Evolutionary conservation across 1,284 basidiomycete species (phyloP), one percentile per base, ranked within the genome.

Genomic region (Sporisorium graminicola): DNA sequence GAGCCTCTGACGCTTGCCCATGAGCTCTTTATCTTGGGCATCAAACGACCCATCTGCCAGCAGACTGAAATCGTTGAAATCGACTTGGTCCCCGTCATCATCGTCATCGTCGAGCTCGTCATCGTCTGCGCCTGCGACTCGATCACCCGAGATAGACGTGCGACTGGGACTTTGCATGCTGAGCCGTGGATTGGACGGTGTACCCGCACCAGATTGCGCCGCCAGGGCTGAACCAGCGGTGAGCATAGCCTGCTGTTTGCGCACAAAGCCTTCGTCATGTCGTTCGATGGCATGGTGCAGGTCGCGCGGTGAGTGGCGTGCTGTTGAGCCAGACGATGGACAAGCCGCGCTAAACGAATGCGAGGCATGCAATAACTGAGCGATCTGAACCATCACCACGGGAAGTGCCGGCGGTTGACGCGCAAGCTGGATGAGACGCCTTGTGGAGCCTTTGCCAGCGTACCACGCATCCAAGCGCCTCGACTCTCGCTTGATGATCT

Each of bases 271-370:
- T 22, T 78, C 61, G 51, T 81, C 79, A 50, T 81, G 78, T 18
- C 68, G 54, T 42, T 80, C 79, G 58, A 81, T 74, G 13, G 78
- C 78, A 20, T 79, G 79, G 54, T 79, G 74, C 5, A 81, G 65
- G 44, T 81, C 79, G 22, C 79, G 57, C 5, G 78, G 79, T 16
- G 72, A 76, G 42, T 81, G 79, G 24, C 77, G 58, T 14, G 79
- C 78, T 5, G 65, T 74, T 8, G 65, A 69, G 18, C 73, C 62
- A 10, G 73, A 68, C 5, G 68, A 69, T 14, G 79, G 79, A 47
- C 79, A 81, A 20, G 76, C 76, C 16, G 79, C 79, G 43, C 71
- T 76, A 50, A 74, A 80, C 1, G 65, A 55, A 42, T 81, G 79
- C 9, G 76, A 77, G 2, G 66, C 58, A 53, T 81, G 78, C 9